Conservation (phyloP, 1,139 yeast species). For the Pichia sp. region DNA sequence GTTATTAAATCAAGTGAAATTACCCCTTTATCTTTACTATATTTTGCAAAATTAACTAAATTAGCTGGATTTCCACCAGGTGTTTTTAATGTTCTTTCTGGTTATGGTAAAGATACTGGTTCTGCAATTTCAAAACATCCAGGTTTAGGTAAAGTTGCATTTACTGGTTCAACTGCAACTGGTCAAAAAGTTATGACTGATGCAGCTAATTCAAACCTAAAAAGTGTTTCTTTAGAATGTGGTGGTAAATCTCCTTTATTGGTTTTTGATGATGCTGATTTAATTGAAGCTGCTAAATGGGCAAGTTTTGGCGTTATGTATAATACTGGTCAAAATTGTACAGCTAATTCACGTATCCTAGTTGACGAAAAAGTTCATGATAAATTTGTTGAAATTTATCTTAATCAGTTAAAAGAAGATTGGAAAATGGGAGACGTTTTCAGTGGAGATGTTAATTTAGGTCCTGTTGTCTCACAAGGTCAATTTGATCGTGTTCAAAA, state of each 20-base stretch:
- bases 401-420: slow-evolving; percentile 33
- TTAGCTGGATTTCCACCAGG: slow-evolving; percentile 63
- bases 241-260: slow-evolving; percentile 86
- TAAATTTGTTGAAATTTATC: slow-evolving; percentile 45
- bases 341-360: slow-evolving; percentile 79
- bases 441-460: slow-evolving; percentile 52
- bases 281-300: slow-evolving; percentile 79
- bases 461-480: slow-evolving; percentile 69
- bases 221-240: slow-evolving; percentile 82
- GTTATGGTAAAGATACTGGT: slow-evolving; percentile 50
- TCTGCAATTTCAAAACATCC: slow-evolving; percentile 43
- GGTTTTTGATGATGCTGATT: slow-evolving; percentile 67
- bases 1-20: slow-evolving; percentile 60
- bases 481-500: slow-evolving; percentile 64
- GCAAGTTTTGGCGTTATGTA: slow-evolving; percentile 77
- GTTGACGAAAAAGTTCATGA: slow-evolving; percentile 69
- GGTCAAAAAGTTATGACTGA: slow-evolving; percentile 46
- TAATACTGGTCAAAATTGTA: slow-evolving; percentile 89
- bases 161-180: slow-evolving; percentile 53
- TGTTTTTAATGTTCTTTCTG: slow-evolving; percentile 52
- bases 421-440: slow-evolving; percentile 58
- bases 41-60: slow-evolving; percentile 45
- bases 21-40: slow-evolving; percentile 58
- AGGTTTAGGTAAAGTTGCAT: slow-evolving; percentile 47
- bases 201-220: slow-evolving; percentile 62